A percentile compares a stretch with the other conserved stretches of the same genome.
Evolutionary conservation across 2,329 filamentous ascomycete genomes (phyloP).

Genomic region (Metarhizium album): DNA sequence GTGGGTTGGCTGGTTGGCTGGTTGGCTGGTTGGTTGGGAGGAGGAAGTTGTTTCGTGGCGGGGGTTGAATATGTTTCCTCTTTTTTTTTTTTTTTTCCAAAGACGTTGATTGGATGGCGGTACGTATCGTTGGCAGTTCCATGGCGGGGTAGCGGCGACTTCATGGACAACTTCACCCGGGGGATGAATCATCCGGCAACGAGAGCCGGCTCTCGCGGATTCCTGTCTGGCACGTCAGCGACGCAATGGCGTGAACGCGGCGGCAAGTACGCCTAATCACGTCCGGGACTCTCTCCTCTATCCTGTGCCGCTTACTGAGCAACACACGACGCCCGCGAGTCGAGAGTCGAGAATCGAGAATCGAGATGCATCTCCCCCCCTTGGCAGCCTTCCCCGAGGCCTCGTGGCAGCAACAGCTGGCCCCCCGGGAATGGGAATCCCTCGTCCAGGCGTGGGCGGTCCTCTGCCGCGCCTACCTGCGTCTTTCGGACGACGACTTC

Average conservation of each 20-base stretch:
- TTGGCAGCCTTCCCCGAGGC: slow-evolving; percentile 69
- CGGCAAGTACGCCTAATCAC: too few species aligned
- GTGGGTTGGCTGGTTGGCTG: too few species aligned
- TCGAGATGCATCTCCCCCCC: slow-evolving; percentile 40
- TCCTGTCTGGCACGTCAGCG: too few species aligned
- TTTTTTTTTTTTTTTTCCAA: slow-evolving; percentile 1
- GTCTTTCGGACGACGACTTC: slow-evolving; percentile 47
- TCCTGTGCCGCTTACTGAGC: too few species aligned
- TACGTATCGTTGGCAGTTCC: too few species aligned
- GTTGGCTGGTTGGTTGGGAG: too few species aligned
- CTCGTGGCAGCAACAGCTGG: slow-evolving; percentile 54
- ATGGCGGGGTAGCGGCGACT: too few species aligned
- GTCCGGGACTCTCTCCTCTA: too few species aligned
- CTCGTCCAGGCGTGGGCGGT: slow-evolving; percentile 68
- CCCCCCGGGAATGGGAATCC: slow-evolving; percentile 62
- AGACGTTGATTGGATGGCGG: slow-evolving; percentile 3
- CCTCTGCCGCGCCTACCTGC: slow-evolving; percentile 54
- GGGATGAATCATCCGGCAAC: not conserved
- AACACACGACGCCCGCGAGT: too few species aligned
- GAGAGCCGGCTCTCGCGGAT: too few species aligned
- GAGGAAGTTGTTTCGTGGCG: slow-evolving; percentile 13
- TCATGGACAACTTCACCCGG: not conserved
- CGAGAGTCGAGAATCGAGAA: too few species aligned
- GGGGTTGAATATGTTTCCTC: not conserved
- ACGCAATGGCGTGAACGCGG: not conserved